A percentile compares a stretch with the other conserved stretches of the same genome.
phyloP scores from a whole-genome alignment of 192 early-diverging fungal genomes.

The Chytriomyces sp. region DNA sequence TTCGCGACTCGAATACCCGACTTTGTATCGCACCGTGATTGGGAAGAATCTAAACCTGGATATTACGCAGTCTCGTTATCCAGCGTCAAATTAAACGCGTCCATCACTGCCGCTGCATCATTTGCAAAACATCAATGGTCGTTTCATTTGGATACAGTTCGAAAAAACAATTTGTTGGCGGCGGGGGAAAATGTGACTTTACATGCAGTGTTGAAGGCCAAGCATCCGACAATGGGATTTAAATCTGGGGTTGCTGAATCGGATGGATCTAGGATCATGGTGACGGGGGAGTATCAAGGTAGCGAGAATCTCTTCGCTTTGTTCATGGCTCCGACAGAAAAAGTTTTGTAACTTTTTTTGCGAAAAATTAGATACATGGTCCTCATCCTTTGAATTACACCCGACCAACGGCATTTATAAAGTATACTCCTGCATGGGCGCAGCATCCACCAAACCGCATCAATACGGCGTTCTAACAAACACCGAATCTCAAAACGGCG shows the following conservation, averaged over 20 bases:
- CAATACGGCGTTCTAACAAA: too few species aligned
- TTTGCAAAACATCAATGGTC: slow-evolving; percentile 3
- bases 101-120: neutral
- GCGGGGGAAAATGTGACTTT: neutral
- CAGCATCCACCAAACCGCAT: neutral
- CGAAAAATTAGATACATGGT: neutral
- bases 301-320: too few species aligned
- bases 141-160: neutral
- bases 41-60: neutral
- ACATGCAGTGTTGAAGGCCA: neutral
- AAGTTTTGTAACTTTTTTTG: too few species aligned
- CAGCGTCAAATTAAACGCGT: neutral
- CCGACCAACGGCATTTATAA: neutral
- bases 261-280: neutral
- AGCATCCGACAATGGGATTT: neutral
- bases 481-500: too few species aligned
- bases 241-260: neutral
- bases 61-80: neutral
- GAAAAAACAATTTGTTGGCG: neutral
- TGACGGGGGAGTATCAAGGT: neutral
- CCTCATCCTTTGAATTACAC: neutral
- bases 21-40: neutral
- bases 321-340: too few species aligned
- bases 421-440: neutral
- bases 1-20: neutral